Base-by-base conservation (phyloP, 768 basidiomycete genomes). In the Amanita brunnescens region DNA sequence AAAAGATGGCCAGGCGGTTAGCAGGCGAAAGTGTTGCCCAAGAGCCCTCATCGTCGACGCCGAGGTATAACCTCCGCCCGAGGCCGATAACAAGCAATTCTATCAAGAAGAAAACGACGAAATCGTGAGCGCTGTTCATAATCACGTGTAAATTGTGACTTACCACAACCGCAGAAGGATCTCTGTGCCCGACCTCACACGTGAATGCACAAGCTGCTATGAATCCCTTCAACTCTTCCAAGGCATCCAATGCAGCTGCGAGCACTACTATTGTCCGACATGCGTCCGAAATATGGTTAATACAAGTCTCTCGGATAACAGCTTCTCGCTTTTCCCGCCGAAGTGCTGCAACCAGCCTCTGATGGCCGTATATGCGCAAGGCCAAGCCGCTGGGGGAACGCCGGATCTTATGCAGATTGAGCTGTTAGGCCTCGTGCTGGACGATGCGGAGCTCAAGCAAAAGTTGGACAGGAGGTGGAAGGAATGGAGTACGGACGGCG, bases 231-330 rank as follows among this genome's bases (percentile, higher is more conserved):
- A 47, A 12, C 26, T 49, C 2, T 18, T 47, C 10, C 56, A 59
- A 6, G 61, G 64, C 1, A 65, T 76, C 14, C 58, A 55, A 6
- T 69, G 71, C 1, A 65, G 73, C 1, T 81, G 80, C 58, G 56
- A 57, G 0, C 76, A 81, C 55, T 51, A 58, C 37, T 79, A 81
- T 53, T 80, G 78, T 61, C 52, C 54, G 14, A 59, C 49, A 14
- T 82, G 79, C 51, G 37, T 78, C 24, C 47, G 56, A 1, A 62
- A 63, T 26, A 70, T 81, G 29, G 73, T 75, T 13, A 58, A 68
- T 38, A 52, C 70, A 0, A 70, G 73, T 20, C 67, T 69, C 9
- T 64, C 61, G 1, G 80, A 82, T 55, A 79, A 81, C 51, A 64
- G 72, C 0, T 29, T 29, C 26, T 3, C 26, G 5, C 68, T 81